A percentile compares a stretch with the other conserved stretches of the same genome.
Evolutionary conservation across 331 rosid genomes (phyloP).

Genomic region (Prunus yedoensis): DNA sequence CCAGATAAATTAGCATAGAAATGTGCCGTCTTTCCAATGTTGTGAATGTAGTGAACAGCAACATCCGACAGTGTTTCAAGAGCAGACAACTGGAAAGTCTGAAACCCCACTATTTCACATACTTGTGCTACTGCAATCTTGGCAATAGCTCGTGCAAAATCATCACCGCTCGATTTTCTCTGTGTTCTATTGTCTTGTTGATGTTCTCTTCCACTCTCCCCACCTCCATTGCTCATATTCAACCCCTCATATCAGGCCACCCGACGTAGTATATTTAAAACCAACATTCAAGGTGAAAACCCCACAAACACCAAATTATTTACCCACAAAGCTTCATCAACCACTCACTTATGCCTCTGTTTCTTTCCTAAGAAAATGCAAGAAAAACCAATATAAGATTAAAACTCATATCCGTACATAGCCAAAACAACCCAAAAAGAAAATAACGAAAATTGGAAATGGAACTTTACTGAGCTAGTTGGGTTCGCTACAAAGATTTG

Average conservation of each 20-base stretch:
- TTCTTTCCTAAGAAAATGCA: conserved; percentile 28
- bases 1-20: conserved; percentile 66
- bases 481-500: background rate
- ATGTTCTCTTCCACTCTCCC: conserved; percentile 74
- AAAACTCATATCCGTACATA: background rate
- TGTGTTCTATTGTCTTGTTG: conserved; percentile 40
- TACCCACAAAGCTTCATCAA: background rate
- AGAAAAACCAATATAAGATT: background rate
- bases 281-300: conserved; percentile 32
- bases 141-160: conserved; percentile 55
- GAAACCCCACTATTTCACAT: conserved; percentile 80
- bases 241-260: conserved; percentile 74
- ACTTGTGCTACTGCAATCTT: conserved; percentile 70
- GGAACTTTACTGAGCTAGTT: background rate
- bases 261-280: conserved; percentile 29
- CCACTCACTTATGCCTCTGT: conserved; percentile 15
- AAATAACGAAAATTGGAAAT: background rate
- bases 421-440: background rate
- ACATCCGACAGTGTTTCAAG: conserved; percentile 59
- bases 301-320: conserved; percentile 24
- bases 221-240: conserved; percentile 93
- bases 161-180: conserved; percentile 56
- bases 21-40: conserved; percentile 62
- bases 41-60: conserved; percentile 47
- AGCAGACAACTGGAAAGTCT: conserved; percentile 71